Evolutionary conservation across 352 stramenopile genomes (phyloP), one percentile per base, ranked within the genome.

Genomic region (Pythium scleroteichum): DNA sequence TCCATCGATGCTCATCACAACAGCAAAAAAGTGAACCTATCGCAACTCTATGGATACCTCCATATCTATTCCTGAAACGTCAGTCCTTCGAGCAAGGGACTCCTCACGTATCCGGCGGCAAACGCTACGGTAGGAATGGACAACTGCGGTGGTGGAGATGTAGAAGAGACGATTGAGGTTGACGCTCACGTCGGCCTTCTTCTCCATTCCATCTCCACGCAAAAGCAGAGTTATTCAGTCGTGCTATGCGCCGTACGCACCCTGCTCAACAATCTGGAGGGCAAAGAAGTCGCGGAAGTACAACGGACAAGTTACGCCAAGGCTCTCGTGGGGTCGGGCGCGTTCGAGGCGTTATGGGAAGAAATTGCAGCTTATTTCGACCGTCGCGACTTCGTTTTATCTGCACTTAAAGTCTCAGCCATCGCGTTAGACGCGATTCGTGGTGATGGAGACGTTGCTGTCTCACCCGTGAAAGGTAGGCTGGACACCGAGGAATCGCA

Each of bases 161-260:
- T 8, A 46, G 32, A 14, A 9, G 58, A 53, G 3, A 24, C 20
- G 39, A 48, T 60, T 13, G 53, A 66, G 35, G 46, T 71, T 8
- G 69, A 64, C 38, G 38, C 59, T 16, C 56, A 64, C 32, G 49
- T 73, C 13, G 65, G 60, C 1, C 55, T 72, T 0, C 55, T 85
- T 41, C 39, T 78, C 41, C 64, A 68, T 12, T 47, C 73, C 1
- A 56, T 82, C 35, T 64, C 33, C 35, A 62, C 64, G 35, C 77
- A 75, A 53, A 54, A 72, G 24, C 60, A 72, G 24, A 66, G 78
- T 2, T 71, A 68, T 38, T 42, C 72, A 12, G 62, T 78, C 42
- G 33, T 76, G 7, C 33, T 64, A 17, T 64, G 58, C 26, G 68
- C 57, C 1, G 41, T 78, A 6, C 62, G 75, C 40, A 59, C 72